Base-by-base conservation (phyloP, 1,284 basidiomycete genomes). In the Pterulicium gracile region DNA sequence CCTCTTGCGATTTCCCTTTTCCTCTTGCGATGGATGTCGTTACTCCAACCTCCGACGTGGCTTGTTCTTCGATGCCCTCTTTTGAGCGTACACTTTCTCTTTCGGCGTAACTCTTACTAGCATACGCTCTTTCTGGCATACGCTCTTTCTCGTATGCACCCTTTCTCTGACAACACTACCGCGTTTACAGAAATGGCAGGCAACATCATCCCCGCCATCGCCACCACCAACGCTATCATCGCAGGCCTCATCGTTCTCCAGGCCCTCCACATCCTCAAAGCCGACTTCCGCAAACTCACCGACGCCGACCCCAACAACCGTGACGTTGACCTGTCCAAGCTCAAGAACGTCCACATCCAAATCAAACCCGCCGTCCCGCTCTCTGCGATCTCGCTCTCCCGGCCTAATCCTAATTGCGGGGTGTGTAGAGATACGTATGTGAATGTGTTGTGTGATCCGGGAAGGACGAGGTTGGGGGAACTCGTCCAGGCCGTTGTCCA, bases 201-300 rank as follows among this genome's bases (percentile, higher is more conserved):
- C 10, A 99, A 98, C 66, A 98, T 98, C 61, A 97, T 96, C 51
- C 96, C 96, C 1, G 96, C 96, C 1, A 98, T 98, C 55, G 96
- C 96, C 1, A 98, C 96, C 0, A 99, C 96, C 4, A 99, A 99
- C 62, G 96, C 96, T 12, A 89, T 98, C 62, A 82, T 98, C 52
- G 88, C 96, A 0, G 96, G 94, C 0, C 70, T 96, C 24, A 90
- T 97, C 54, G 92, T 97, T 14, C 73, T 98, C 43, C 94, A 97
- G 64, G 88, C 93, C 0, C 66, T 97, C 12, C 82, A 92, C 49
- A 72, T 96, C 21, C 72, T 98, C 24, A 73, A 75, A 21, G 75
- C 7, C 7, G 10, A 17, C 10, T 20, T 10, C 18, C 39, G 18
- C 19, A 20, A n/a, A 15, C 27, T 10, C 15, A 15, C 27, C 10